Base-by-base conservation (phyloP, 2,329 filamentous ascomycete genomes). In the Tetracladium maxilliforme region DNA sequence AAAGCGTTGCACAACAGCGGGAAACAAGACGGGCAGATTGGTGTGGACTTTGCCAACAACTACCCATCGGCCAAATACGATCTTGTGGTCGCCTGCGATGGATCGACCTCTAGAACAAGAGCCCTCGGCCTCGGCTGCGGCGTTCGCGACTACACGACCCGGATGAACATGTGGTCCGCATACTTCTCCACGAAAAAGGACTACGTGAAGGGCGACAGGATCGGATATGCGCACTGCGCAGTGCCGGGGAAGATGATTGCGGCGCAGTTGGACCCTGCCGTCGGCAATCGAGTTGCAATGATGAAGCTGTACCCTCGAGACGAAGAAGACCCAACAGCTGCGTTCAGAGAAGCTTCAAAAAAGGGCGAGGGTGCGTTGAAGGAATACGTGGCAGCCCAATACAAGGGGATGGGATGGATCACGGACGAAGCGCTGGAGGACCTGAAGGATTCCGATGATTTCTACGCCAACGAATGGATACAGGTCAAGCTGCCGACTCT, bases 81-180 rank as follows among this genome's bases (percentile, higher is more conserved):
- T 28, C 48, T 65, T 4, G 50, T 65, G 10, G 52, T 64, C 9
- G 58, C 54, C 13, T 55, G 51, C 27, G 60, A 64, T 30, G 60
- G 60, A 3, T 40, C 54, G 8, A 54, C 47, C 3, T 64, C 60
- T 4, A 42, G 50, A 20, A 63, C 56, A 14, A 47, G 60, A 22
- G 52, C 55, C 3, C 44, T 62, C 7, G 55, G 50, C 10, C 40
- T 61, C 7, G 44, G 40, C 7, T 52, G 51, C 25, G 44, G 43
- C 19, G 41, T 50, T 2, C 44, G 48, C 23, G 48, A 57, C 24
- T 36, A 58, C 29, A 40, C 59, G 14, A 17, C 34, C 2, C 38
- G 49, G 1, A 34, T 41, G 6, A 51, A 56, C 32, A 34, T 26
- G 29, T 61, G 55, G 52, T 41, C 44, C 0, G 51, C 54, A 0